Evolutionary conservation across 257 asterid species (phyloP).

Genomic region (Coffea canephora): DNA sequence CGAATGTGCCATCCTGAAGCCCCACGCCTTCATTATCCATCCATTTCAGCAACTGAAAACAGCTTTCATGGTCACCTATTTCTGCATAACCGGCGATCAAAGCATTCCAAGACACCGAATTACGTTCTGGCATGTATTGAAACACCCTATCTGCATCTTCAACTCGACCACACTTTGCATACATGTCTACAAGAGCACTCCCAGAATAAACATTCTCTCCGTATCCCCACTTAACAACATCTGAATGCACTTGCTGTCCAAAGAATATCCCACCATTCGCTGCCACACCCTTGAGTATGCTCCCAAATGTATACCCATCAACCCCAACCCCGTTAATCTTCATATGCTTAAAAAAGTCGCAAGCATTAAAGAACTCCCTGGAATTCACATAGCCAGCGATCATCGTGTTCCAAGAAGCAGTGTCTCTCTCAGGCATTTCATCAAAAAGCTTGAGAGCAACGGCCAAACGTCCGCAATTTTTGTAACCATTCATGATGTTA

Average conservation of each 20-base stretch:
- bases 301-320: constrained; percentile 70
- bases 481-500: constrained; percentile 50
- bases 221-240: constrained; percentile 61
- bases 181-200: constrained; percentile 80
- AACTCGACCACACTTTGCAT: constrained; percentile 57
- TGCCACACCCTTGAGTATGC: constrained; percentile 74
- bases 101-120: constrained; percentile 82
- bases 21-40: constrained; percentile 61
- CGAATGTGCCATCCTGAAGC: constrained; percentile 75
- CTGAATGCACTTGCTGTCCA: constrained; percentile 71
- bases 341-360: constrained; percentile 61
- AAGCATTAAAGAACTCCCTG: constrained; percentile 40
- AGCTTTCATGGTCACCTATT: constrained; percentile 34
- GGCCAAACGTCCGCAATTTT: constrained; percentile 44
- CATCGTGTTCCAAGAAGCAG: constrained; percentile 80
- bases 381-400: constrained; percentile 60
- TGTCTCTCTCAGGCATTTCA: constrained; percentile 71
- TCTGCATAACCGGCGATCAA: constrained; percentile 75
- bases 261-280: constrained; percentile 26
- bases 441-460: constrained; percentile 65
- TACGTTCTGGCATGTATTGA: constrained; percentile 52
- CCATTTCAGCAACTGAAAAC: constrained; percentile 43
- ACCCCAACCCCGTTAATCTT: constrained; percentile 42
- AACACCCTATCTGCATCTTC: constrained; percentile 63
- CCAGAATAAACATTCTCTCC: constrained; percentile 62